phyloP scores from a whole-genome alignment of 1,284 basidiomycete species.

The Pulveroboletus sp. region DNA sequence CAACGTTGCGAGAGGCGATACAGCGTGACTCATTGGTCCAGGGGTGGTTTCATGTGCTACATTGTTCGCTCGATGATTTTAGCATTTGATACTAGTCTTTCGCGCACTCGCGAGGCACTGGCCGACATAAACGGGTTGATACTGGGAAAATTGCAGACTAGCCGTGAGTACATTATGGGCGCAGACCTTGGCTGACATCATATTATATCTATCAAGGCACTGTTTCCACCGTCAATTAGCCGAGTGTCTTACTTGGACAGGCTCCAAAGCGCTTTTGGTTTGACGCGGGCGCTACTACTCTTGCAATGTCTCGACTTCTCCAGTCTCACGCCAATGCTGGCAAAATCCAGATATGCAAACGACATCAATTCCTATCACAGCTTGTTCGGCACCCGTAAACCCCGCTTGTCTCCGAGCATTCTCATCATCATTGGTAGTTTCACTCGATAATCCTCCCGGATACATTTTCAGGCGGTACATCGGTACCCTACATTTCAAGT shows the following conservation, averaged over 20 bases:
- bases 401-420: neutral
- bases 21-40: too few relatives aligned
- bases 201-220: neutral
- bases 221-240: neutral
- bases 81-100: neutral
- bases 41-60: neutral
- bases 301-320: neutral
- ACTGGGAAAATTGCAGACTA: neutral
- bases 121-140: too few relatives aligned
- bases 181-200: neutral
- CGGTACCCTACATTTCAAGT: constrained; percentile 1
- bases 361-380: neutral
- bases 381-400: neutral
- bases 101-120: too few relatives aligned
- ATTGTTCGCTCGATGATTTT: neutral
- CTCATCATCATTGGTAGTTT: neutral
- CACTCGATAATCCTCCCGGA: neutral
- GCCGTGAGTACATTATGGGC: neutral
- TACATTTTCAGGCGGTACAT: neutral
- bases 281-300: neutral
- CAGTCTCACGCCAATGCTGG: neutral
- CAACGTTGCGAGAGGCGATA: neutral
- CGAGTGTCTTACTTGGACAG: neutral
- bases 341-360: neutral
- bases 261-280: neutral